These are phyloP conservation scores for Microascus cirrosus DNA, from an alignment of 2,329 filamentous ascomycete genomes.

Conservation along the genomic window DNA sequence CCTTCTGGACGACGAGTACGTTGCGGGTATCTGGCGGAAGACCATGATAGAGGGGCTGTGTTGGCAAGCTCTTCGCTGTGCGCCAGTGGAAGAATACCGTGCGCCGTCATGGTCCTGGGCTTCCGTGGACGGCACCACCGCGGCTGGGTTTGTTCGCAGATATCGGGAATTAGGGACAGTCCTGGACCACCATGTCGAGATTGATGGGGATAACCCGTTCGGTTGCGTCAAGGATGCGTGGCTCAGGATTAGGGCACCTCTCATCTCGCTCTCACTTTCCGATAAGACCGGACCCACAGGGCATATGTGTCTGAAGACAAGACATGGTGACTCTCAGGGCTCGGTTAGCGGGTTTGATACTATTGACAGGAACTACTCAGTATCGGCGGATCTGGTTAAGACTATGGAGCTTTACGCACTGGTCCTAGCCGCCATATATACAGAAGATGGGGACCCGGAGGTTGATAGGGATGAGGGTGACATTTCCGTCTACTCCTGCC, in stretches of 20 bases:
- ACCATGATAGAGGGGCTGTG: slow-evolving; percentile 3
- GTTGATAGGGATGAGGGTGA: too few species aligned
- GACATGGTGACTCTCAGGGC: too few species aligned
- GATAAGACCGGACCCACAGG: too few species aligned
- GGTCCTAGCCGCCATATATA: too few species aligned
- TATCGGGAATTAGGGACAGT: not conserved
- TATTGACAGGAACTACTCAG: too few species aligned
- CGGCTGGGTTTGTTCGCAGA: too few species aligned
- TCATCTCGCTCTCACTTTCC: not conserved
- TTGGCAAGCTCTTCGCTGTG: not conserved
- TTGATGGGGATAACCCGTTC: slow-evolving; percentile 7
- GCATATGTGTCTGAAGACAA: too few species aligned
- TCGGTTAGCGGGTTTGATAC: too few species aligned
- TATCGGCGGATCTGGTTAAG: too few species aligned
- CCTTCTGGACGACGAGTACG: slow-evolving; percentile 5
- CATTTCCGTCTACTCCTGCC: too few species aligned
- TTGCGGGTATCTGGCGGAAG: slow-evolving; percentile 6
- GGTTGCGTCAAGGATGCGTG: slow-evolving; percentile 6
- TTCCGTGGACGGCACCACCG: slow-evolving; percentile 1
- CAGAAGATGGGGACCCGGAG: too few species aligned
- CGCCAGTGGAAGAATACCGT: slow-evolving; percentile 3
- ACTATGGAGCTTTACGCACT: too few species aligned
- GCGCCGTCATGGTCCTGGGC: slow-evolving; percentile 11
- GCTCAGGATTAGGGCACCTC: slow-evolving; percentile 5
- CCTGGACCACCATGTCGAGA: slow-evolving; percentile 4